Evolutionary conservation across 345 rosid species (phyloP).

Genomic region (Eucalyptus guilfoylei): DNA sequence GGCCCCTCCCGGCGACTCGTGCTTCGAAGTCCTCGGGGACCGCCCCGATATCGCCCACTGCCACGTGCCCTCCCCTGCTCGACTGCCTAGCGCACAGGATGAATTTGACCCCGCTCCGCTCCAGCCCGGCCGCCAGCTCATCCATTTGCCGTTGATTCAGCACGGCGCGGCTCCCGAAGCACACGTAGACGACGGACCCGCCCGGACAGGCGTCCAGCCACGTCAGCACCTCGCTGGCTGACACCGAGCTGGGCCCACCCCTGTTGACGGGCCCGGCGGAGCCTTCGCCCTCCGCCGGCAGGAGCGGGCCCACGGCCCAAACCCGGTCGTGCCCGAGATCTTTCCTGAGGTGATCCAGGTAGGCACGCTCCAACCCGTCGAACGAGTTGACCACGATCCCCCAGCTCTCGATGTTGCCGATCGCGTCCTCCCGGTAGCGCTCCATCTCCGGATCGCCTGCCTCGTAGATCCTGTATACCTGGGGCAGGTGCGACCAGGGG

Average conservation of each 20-base stretch:
- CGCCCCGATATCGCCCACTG: neutral
- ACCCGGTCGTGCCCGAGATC: slow-evolving; percentile 30
- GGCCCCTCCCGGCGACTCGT: slow-evolving; percentile 24
- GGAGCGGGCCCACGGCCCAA: slow-evolving; percentile 48
- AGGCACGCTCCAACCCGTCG: slow-evolving; percentile 27
- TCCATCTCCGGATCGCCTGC: neutral
- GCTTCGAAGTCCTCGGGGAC: slow-evolving; percentile 38
- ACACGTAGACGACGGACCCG: slow-evolving; percentile 41
- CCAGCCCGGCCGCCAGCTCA: slow-evolving; percentile 34
- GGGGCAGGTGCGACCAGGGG: neutral
- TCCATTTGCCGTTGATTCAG: slow-evolving; percentile 23
- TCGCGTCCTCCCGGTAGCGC: neutral
- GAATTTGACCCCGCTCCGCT: slow-evolving; percentile 30
- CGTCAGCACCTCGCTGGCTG: neutral
- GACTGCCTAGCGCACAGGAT: slow-evolving; percentile 38
- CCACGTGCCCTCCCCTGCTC: neutral
- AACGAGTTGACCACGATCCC: slow-evolving; percentile 43
- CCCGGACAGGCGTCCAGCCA: slow-evolving; percentile 49
- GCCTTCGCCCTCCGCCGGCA: slow-evolving; percentile 13
- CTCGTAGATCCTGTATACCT: neutral
- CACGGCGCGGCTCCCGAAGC: slow-evolving; percentile 53
- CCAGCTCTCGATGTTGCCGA: neutral
- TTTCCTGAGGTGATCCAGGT: slow-evolving; percentile 17
- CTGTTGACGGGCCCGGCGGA: neutral
- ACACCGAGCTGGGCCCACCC: neutral